Evolutionary conservation across 306 rosid species (phyloP).

Genomic region (Oxytropis ochrocephala): DNA sequence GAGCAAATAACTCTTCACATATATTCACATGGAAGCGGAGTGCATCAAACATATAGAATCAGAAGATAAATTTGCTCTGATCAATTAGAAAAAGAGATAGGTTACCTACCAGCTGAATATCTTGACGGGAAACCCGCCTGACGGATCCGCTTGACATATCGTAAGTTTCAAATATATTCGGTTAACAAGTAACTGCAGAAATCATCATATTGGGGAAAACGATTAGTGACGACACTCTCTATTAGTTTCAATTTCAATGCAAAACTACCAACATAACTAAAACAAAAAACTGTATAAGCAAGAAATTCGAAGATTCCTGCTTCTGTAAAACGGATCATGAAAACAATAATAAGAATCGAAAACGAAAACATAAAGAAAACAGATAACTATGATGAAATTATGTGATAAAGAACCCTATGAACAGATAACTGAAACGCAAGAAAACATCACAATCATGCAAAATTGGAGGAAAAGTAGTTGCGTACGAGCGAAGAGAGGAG

Average conservation of each 20-base stretch:
- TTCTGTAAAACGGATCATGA: neutral
- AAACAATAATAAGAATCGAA: neutral
- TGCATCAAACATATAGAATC: neutral
- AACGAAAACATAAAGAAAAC: neutral
- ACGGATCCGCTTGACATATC: conserved; percentile 75
- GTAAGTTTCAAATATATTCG: neutral
- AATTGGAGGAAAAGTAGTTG: conserved; percentile 12
- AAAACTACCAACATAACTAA: neutral
- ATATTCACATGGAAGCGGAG: neutral
- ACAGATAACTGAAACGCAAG: conserved; percentile 11
- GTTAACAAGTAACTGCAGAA: conserved; percentile 11
- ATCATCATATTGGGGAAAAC: neutral
- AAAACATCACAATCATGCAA: neutral
- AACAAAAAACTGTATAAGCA: neutral
- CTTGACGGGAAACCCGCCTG: conserved; percentile 76
- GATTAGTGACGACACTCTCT: neutral
- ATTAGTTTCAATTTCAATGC: neutral
- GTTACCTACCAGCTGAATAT: conserved; percentile 64
- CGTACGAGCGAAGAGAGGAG: neutral
- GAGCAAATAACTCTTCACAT: neutral
- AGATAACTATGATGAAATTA: conserved; percentile 5
- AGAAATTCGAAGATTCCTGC: neutral
- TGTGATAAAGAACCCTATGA: conserved; percentile 18
- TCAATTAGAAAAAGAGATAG: neutral
- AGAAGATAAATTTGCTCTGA: neutral